Evolutionary conservation across 1,139 yeast genomes (phyloP).

Genomic region (Protomyces gravidus): DNA sequence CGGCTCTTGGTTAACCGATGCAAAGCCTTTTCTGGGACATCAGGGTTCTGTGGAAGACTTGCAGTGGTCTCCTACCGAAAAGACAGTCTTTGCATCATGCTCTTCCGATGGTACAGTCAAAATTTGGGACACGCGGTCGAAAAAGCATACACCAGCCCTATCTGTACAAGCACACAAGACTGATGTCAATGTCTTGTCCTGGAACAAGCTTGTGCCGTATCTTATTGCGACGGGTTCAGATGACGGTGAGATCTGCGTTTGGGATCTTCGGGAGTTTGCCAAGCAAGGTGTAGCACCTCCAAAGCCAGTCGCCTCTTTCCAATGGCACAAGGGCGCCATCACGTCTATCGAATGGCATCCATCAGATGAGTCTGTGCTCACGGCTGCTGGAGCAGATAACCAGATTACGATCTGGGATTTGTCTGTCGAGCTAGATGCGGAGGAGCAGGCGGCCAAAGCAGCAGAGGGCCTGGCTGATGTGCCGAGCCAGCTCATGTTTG

Average conservation of each 20-base stretch:
- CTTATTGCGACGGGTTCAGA: constrained; percentile 94
- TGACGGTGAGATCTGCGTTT: constrained; percentile 94
- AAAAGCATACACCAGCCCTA: constrained; percentile 74
- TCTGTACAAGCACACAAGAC: constrained; percentile 73
- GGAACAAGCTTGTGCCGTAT: constrained; percentile 86
- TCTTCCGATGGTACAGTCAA: constrained; percentile 89
- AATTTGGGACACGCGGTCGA: constrained; percentile 95
- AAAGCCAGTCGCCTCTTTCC: constrained; percentile 72
- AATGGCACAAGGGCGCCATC: constrained; percentile 89
- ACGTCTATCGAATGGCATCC: constrained; percentile 95
- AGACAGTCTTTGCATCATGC: constrained; percentile 87
- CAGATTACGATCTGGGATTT: constrained; percentile 97
- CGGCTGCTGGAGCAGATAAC: constrained; percentile 93
- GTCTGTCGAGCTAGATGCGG: constrained; percentile 95
- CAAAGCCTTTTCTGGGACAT: constrained; percentile 58
- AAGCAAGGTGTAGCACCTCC: constrained; percentile 45
- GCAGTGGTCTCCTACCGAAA: constrained; percentile 92
- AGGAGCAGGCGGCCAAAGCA: constrained; percentile 74
- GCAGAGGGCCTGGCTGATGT: constrained; percentile 77
- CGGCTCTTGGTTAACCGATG: constrained; percentile 79
- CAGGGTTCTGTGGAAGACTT: constrained; percentile 82
- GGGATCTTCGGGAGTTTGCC: constrained; percentile 86
- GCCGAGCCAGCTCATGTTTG: constrained; percentile 93
- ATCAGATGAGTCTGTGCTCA: constrained; percentile 87
- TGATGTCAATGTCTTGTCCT: constrained; percentile 91